Percentiles rank a stretch among this genome's conserved stretches.
Conservation (phyloP, 306 rosid species). For the Prunus padus region DNA sequence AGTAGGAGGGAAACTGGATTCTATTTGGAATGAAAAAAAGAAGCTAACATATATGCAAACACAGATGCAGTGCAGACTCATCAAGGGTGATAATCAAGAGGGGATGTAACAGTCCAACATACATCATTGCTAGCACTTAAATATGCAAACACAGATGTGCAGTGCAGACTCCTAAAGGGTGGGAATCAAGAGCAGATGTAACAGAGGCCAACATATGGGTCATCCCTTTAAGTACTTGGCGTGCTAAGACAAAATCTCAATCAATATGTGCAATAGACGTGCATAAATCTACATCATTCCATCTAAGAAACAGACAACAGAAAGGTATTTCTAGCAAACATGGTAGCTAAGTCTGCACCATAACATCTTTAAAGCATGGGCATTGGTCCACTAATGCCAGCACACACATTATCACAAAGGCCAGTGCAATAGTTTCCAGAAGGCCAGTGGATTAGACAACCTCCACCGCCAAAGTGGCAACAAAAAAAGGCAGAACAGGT, state of each 20-base stretch:
- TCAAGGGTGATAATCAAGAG: neutral
- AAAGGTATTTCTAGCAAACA: neutral
- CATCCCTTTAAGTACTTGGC: neutral
- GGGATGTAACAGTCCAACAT: too few relatives aligned
- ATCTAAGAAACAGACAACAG: neutral
- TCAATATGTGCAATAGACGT: neutral
- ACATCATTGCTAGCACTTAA: too few relatives aligned
- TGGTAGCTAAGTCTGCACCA: too few relatives aligned
- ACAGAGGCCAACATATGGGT: too few relatives aligned
- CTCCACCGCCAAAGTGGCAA: neutral
- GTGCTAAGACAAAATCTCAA: neutral
- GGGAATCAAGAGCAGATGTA: neutral
- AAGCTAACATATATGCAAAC: neutral
- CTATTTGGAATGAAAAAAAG: neutral
- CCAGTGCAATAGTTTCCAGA: neutral
- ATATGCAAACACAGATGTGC: neutral
- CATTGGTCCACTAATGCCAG: too few relatives aligned
- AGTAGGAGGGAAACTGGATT: neutral
- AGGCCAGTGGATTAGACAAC: too few relatives aligned
- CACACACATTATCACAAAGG: neutral
- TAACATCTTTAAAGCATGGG: neutral
- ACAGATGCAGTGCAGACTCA: neutral
- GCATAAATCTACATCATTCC: neutral
- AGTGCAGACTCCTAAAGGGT: neutral
- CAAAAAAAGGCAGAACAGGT: neutral